Base-by-base conservation (phyloP, 2,329 filamentous ascomycete genomes). In the Nemania sp. region DNA sequence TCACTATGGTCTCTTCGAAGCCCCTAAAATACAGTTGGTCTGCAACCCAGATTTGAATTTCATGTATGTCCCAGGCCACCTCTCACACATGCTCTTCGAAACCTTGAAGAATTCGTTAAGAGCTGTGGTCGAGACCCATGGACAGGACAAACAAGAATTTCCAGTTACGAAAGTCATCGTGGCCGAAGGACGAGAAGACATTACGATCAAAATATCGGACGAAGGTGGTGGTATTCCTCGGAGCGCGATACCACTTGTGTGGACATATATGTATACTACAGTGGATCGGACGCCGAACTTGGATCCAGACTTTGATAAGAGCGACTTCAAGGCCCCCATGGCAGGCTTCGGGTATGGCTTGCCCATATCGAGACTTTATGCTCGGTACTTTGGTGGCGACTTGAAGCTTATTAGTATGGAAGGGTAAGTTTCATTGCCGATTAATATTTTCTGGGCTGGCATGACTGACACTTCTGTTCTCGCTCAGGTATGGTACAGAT, bases 251-350 rank as follows among this genome's bases (percentile, higher is more conserved):
- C 94, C 94, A 5, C 81, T 99, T 12, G 94, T 97, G n/a, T 99
- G 94, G 94, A 99, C 94, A 11, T 99, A 99, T 73, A 99, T 97
- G 94, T 99, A 99, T 73, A 99, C 94, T 30, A 99, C 94, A 2
- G 94, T 99, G 61, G 94, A 97, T 72, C 86, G 92, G 64, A 97
- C 94, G 19, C 94, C 94, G 12, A 96, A 86, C 68, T 77, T 99
- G 59, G 94, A 99, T 69, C 94, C 94, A 0, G 93, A 97, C 71
- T 99, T 97, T 72, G 93, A 99, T 74, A 96, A 97, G 77, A 96
- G 88, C 75, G 94, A 99, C 72, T 99, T 99, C 80, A 97, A 99
- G 74, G 94, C 94, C 11, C 94, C 94, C 1, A 97, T 99, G 94
- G 94, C 94, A 58, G 94, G 94, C 2, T 99, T 97, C 68, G 94